Evolutionary conservation across 2,329 filamentous ascomycete genomes (phyloP), one percentile per base, ranked within the genome.

Genomic region (Beauveria asiatica): DNA sequence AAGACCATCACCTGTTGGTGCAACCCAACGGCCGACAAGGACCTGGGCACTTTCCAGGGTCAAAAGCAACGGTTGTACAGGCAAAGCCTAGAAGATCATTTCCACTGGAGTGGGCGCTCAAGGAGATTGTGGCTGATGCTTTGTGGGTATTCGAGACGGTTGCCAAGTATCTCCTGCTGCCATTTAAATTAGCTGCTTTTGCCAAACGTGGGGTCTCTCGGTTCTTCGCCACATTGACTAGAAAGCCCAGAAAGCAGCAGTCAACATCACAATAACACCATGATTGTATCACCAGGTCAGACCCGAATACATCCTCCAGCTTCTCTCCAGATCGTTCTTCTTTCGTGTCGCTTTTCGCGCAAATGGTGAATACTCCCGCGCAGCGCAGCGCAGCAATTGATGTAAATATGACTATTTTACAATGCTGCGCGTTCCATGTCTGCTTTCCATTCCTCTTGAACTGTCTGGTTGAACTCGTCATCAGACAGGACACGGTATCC

Each of bases 401-500:
- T 37, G 4, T 16, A 3, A 3, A 16, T 3, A 37, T 37, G 33
- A 37, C 2, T 16, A 37, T 37, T 16, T 27, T 53, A 59, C 10
- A 46, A 27, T 19, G 62, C 63, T 3, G 70, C 72, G n/a, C 61
- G 57, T 56, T 68, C 66, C 70, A 73, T 74, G 30, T 74, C 72
- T 19, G 63, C 65, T 59, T 69, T n/a, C 66, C 68, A 70, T 11
- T 67, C 68, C 13, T 58, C 45, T 27, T 64, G 63, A 17, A 70
- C 60, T 4, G 63, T 62, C 5, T 61, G 46, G 1, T 67, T 66
- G 68, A 69, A 62, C 67, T 70, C 60, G 73, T 65, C 67, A 72
- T 75, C 62, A 0, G 53, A 33, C 5, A 67, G 42, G 1, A 74
- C 60, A 17, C 63, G 72, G 67, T 65, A 71, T 3, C 62, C 67